A percentile compares a stretch with the other conserved stretches of the same genome.
Evolutionary conservation across 768 basidiomycete genomes (phyloP).

Genomic region (Trametes coccinea): DNA sequence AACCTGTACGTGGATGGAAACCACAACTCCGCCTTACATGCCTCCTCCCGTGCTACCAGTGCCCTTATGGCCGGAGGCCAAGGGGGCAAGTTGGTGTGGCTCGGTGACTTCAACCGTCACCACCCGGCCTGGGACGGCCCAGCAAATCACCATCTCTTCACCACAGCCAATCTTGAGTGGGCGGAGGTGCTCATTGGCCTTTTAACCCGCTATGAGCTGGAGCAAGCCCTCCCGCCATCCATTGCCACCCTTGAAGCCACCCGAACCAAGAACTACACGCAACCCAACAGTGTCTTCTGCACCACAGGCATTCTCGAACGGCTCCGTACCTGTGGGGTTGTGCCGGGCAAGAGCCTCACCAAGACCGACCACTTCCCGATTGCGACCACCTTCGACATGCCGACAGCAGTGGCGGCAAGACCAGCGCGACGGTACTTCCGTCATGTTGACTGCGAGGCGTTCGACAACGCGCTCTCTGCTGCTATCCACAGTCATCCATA

Average conservation of each 20-base stretch:
- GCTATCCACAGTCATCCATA: background rate
- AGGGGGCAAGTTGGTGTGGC: conserved; percentile 27
- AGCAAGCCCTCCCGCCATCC: conserved; percentile 35
- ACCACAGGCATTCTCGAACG: conserved; percentile 19
- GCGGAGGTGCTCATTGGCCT: conserved; percentile 33
- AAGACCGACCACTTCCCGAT: conserved; percentile 46
- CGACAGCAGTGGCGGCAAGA: background rate
- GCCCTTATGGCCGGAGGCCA: background rate
- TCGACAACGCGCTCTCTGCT: conserved; percentile 26
- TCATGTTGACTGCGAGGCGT: conserved; percentile 34
- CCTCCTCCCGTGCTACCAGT: conserved; percentile 4
- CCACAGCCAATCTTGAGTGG: conserved; percentile 19
- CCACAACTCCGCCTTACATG: conserved; percentile 24
- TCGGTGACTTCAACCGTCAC: conserved; percentile 44
- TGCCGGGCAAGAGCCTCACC: conserved; percentile 17
- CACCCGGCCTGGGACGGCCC: conserved; percentile 41
- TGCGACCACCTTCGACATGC: conserved; percentile 29
- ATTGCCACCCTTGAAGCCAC: conserved; percentile 38
- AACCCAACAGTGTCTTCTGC: conserved; percentile 47
- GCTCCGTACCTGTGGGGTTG: conserved; percentile 33
- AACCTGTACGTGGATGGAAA: conserved; percentile 43
- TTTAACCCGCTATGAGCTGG: conserved; percentile 30
- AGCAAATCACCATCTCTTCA: conserved; percentile 40
- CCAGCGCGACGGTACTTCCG: conserved; percentile 30
- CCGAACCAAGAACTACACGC: conserved; percentile 36